Base-by-base conservation (phyloP, 2,329 filamentous ascomycete species). In the Xylariales sp. region DNA sequence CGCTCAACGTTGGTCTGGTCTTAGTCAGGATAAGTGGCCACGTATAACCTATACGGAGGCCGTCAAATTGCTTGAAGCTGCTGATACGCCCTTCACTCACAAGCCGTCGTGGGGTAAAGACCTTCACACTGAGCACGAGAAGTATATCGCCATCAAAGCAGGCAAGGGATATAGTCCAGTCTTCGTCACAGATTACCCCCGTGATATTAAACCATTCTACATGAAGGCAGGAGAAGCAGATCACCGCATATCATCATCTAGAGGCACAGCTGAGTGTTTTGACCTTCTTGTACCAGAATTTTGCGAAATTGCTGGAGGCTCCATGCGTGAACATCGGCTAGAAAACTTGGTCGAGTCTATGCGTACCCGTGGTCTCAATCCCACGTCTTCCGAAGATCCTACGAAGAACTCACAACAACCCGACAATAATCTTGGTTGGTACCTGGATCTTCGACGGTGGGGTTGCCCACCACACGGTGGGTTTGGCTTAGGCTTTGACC, bases 141-240 rank as follows among this genome's bases (percentile, higher is more conserved):
- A 90, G 77, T 97, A 90, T 78, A 86, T 99, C 62, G 94, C 96
- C 55, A 84, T 88, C 61, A 69, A 79, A 58, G 80, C 83, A n/a
- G 81, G 81, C 54, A 80, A 82, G 36, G 82, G 82, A 48, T 79
- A 78, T 72, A 82, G 86, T 55, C 96, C 96, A 7, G 85, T 98
- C 52, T 98, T 98, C 78, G 90, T 99, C 71, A 98, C 94, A 14
- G 86, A 97, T 78, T 99, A 97, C 77, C 96, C 96, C n/a, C 88
- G 88, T 71, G 83, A 85, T 55, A 89, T 96, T 78, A 99, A 99
- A 81, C 93, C 95, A 10, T 99, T 98, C 81, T 99, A 94, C 80
- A 94, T 94, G 92, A 78, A 75, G 68, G 64, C 68, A 23, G 71
- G 60, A 23, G 67, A 68, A 23, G 62, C 62, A 16, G 68, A 66